Conservation (phyloP, 225 moss, liverwort and hornwort genomes). For the Anthoceros angustus region DNA sequence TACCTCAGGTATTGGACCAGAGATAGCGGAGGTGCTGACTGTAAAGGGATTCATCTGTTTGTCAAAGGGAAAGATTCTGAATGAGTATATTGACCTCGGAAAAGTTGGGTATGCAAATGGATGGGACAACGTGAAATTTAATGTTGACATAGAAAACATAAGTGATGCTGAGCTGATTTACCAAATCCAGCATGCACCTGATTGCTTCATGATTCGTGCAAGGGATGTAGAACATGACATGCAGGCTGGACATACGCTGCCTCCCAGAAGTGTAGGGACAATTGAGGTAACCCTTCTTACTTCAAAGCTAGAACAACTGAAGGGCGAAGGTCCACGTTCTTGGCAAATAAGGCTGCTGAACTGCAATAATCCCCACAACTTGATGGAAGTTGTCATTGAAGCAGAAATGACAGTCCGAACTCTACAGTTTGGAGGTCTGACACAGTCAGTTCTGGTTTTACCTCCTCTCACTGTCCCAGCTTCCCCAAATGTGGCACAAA, state of each 20-base stretch:
- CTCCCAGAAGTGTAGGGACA: slow-evolving; percentile 32
- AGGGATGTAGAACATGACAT: neutral
- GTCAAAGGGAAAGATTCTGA: slow-evolving; percentile 50
- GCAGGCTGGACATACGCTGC: slow-evolving; percentile 25
- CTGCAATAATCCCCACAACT: slow-evolving; percentile 59
- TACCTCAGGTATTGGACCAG: slow-evolving; percentile 2
- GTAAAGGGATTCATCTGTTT: slow-evolving; percentile 59
- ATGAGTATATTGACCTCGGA: slow-evolving; percentile 55
- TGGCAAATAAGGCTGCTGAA: slow-evolving; percentile 59
- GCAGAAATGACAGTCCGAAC: slow-evolving; percentile 85
- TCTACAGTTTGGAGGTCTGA: slow-evolving; percentile 58
- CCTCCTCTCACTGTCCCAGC: slow-evolving; percentile 64
- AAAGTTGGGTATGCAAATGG: slow-evolving; percentile 88
- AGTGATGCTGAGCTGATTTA: slow-evolving; percentile 64
- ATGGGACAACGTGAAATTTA: slow-evolving; percentile 78
- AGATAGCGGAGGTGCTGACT: slow-evolving; percentile 52
- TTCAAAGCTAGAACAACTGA: slow-evolving; percentile 64
- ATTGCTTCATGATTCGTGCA: slow-evolving; percentile 34
- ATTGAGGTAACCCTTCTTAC: slow-evolving; percentile 42
- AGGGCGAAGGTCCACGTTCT: slow-evolving; percentile 62
- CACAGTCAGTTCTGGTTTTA: slow-evolving; percentile 44
- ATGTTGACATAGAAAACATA: slow-evolving; percentile 54
- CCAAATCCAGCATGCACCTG: slow-evolving; percentile 55
- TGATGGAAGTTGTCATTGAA: slow-evolving; percentile 53
- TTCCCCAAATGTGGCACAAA: slow-evolving; percentile 33